A percentile compares a stretch with the other conserved stretches of the same genome.
These are phyloP conservation scores for Pulicaria dysenterica DNA, from an alignment of 129 eudicot species.

Conservation along the genomic window DNA sequence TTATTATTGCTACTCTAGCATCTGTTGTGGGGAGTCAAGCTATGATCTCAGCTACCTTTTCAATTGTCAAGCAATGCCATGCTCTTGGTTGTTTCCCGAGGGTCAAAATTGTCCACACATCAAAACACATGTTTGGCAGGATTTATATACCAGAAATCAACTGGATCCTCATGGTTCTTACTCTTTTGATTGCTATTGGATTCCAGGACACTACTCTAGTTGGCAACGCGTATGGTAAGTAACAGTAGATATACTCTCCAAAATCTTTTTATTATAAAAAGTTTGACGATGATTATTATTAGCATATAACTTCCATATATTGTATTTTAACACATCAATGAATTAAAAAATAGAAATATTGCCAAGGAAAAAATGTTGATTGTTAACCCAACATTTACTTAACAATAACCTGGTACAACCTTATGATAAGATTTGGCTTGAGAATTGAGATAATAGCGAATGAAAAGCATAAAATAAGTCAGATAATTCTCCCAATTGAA, in stretches of 20 bases:
- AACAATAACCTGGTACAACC: not conserved
- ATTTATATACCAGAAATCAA: slow-evolving; percentile 88
- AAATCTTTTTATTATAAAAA: not conserved
- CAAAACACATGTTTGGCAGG: slow-evolving; percentile 83
- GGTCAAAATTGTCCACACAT: slow-evolving; percentile 93
- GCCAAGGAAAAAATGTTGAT: not conserved
- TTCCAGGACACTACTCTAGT: slow-evolving; percentile 77
- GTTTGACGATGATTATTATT: not conserved
- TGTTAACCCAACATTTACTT: not conserved
- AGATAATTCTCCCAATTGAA: no score
- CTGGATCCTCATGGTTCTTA: slow-evolving; percentile 95
- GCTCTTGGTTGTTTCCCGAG: slow-evolving; percentile 98
- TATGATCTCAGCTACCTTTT: slow-evolving; percentile 92
- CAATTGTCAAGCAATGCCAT: slow-evolving; percentile 86
- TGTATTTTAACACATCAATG: not conserved
- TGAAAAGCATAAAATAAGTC: no score
- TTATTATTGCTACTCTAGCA: slow-evolving; percentile 87
- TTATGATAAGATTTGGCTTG: not conserved
- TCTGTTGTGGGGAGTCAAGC: slow-evolving; percentile 94
- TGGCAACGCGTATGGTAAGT: slow-evolving; percentile 91
- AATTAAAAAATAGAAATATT: not conserved
- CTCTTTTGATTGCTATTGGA: slow-evolving; percentile 77
- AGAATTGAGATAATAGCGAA: no score
- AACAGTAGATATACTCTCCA: not conserved
- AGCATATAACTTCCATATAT: not conserved